Percentiles rank a stretch among this genome's conserved stretches.
Evolutionary conservation across 1,284 basidiomycete species (phyloP).

Genomic region (Ceratobasidium sp.): DNA sequence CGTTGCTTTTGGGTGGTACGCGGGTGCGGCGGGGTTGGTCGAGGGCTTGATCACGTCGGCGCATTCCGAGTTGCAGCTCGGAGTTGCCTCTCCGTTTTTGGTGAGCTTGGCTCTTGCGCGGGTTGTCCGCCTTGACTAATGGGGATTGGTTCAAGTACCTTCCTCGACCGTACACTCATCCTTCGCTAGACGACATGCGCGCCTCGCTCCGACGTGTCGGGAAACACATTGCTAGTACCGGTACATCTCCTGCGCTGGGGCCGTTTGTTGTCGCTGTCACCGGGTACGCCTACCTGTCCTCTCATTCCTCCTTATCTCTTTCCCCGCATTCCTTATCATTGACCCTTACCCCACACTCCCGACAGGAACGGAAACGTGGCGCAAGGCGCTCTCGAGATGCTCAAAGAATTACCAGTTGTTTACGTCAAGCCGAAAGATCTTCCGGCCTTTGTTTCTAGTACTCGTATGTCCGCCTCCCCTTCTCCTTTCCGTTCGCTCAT

Average conservation of each 20-base stretch:
- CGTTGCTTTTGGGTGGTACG: conserved; percentile 90
- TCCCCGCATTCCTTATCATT: conserved; percentile 16
- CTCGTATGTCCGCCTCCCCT: conserved; percentile 57
- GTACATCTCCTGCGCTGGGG: conserved; percentile 71
- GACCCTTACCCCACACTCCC: neutral
- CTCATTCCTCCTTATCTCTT: conserved; percentile 17
- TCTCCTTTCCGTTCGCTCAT: neutral
- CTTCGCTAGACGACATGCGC: conserved; percentile 69
- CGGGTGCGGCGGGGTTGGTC: conserved; percentile 85
- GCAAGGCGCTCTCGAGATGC: conserved; percentile 75
- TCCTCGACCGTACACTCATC: conserved; percentile 80
- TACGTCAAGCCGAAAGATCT: conserved; percentile 70
- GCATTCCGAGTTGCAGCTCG: conserved; percentile 78
- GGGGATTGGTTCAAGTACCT: conserved; percentile 66
- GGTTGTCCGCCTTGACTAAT: conserved; percentile 1
- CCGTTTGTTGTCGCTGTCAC: conserved; percentile 86
- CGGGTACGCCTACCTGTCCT: conserved; percentile 64
- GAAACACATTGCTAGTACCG: conserved; percentile 64
- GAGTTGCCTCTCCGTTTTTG: conserved; percentile 83
- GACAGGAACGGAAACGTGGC: conserved; percentile 81
- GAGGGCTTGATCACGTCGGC: conserved; percentile 84
- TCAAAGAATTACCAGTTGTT: conserved; percentile 74
- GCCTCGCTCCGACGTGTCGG: conserved; percentile 70
- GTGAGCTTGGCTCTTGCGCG: conserved; percentile 59
- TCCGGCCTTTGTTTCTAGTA: conserved; percentile 62